phyloP scores from a whole-genome alignment of 495 filamentous ascomycete genomes.

The Clavariopsis aquatica region DNA sequence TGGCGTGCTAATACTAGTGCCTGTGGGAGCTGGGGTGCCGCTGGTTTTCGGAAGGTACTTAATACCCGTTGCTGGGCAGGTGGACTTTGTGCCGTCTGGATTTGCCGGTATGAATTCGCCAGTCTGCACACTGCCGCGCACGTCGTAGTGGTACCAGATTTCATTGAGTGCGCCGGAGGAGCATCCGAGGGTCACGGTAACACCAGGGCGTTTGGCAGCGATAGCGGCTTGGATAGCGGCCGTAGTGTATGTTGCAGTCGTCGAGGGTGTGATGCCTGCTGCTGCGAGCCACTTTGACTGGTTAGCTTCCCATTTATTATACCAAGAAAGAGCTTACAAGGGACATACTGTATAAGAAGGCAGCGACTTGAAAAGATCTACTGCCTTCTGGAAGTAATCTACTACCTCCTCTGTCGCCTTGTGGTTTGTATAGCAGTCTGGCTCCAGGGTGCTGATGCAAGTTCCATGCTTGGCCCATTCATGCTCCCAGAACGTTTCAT shows the following conservation, averaged over 20 bases:
- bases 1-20: constrained; percentile 39
- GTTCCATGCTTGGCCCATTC: constrained; percentile 88
- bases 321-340: not conserved
- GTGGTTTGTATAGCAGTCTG: constrained; percentile 72
- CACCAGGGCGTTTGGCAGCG: constrained; percentile 57
- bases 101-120: constrained; percentile 69
- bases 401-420: constrained; percentile 58
- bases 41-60: constrained; percentile 66
- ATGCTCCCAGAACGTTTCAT: constrained; percentile 75
- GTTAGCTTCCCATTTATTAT: no score
- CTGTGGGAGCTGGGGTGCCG: constrained; percentile 28
- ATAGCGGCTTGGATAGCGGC: constrained; percentile 65
- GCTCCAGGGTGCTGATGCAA: constrained; percentile 69
- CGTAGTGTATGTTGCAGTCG: constrained; percentile 62
- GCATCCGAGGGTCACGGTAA: constrained; percentile 70
- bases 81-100: constrained; percentile 64
- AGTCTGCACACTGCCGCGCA: constrained; percentile 72
- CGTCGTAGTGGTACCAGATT: constrained; percentile 83
- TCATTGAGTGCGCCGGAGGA: constrained; percentile 63
- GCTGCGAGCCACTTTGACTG: constrained; percentile 54
- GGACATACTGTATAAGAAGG: constrained; percentile 59
- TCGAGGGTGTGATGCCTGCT: constrained; percentile 65
- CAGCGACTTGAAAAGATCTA: constrained; percentile 62
- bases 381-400: constrained; percentile 62
- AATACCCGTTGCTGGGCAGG: constrained; percentile 62